phyloP scores from a whole-genome alignment of 768 basidiomycete genomes.

The Pleurotus eryngii region DNA sequence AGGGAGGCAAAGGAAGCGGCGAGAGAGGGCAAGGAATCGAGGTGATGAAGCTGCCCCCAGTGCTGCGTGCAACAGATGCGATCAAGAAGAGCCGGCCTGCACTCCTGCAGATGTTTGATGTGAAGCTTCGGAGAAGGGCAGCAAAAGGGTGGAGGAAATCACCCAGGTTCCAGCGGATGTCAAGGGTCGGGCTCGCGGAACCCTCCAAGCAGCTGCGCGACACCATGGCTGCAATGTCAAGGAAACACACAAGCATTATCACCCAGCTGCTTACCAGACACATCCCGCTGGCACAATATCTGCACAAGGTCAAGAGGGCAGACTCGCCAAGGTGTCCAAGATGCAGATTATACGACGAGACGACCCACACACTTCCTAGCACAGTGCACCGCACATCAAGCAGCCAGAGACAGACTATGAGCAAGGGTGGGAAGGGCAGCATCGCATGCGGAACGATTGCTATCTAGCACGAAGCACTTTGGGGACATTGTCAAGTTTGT shows the following conservation, averaged over 20 bases:
- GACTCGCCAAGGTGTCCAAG: constrained; percentile 17
- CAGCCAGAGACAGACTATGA: neutral
- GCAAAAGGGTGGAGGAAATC: constrained; percentile 9
- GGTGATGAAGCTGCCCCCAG: neutral
- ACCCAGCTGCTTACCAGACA: constrained; percentile 30
- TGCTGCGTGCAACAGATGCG: constrained; percentile 9
- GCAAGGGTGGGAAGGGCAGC: neutral
- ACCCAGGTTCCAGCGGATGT: neutral
- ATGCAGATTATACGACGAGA: constrained; percentile 8
- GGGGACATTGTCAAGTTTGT: neutral
- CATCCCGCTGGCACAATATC: constrained; percentile 24
- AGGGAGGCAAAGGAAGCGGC: constrained; percentile 14
- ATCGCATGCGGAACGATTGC: neutral
- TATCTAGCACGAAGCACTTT: neutral
- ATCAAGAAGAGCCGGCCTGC: constrained; percentile 16
- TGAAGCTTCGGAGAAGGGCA: constrained; percentile 1
- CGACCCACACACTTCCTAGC: neutral
- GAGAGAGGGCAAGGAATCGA: neutral
- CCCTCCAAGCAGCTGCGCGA: constrained; percentile 11
- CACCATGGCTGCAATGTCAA: neutral
- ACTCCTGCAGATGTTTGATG: constrained; percentile 6
- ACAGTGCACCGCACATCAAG: neutral
- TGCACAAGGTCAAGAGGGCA: constrained; percentile 16
- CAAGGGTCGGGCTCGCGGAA: constrained; percentile 8
- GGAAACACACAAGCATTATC: constrained; percentile 14